Conservation (phyloP, 1,139 yeast species). For the Saccharomyces hybrid region DNA sequence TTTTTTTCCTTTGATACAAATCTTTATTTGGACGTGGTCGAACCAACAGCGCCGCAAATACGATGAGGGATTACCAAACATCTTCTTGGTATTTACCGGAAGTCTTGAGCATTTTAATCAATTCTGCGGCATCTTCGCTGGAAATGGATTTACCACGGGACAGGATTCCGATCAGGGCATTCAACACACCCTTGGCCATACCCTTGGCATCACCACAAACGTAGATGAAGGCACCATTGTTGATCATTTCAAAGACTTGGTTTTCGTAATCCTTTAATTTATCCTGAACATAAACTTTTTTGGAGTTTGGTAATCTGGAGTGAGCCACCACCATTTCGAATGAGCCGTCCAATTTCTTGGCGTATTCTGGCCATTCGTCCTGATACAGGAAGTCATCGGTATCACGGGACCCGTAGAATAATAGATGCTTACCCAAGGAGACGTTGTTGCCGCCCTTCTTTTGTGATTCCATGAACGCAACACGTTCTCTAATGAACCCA, state of each 20-base stretch:
- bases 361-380: slow-evolving; percentile 76
- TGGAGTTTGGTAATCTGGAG: slow-evolving; percentile 56
- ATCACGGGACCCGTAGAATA: slow-evolving; percentile 84
- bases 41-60: background rate
- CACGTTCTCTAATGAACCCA: slow-evolving; percentile 84
- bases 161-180: slow-evolving; percentile 56
- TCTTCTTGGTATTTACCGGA: slow-evolving; percentile 94
- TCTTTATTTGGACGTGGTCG: background rate
- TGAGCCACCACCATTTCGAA: slow-evolving; percentile 78
- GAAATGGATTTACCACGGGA: slow-evolving; percentile 45
- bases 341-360: slow-evolving; percentile 52
- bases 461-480: slow-evolving; percentile 45
- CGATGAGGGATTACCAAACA: slow-evolving; percentile 58
- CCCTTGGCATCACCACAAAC: slow-evolving; percentile 96
- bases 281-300: slow-evolving; percentile 86
- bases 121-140: slow-evolving; percentile 63
- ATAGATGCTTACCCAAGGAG: slow-evolving; percentile 61
- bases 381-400: slow-evolving; percentile 72
- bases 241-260: slow-evolving; percentile 52
- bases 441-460: slow-evolving; percentile 28
- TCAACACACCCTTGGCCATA: slow-evolving; percentile 96
- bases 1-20: background rate
- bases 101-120: slow-evolving; percentile 71
- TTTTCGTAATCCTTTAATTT: slow-evolving; percentile 49
- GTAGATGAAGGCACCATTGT: slow-evolving; percentile 77